These are phyloP conservation scores for Penicillium griseofulvum DNA, from an alignment of 2,329 filamentous ascomycete species.

Conservation along the genomic window DNA sequence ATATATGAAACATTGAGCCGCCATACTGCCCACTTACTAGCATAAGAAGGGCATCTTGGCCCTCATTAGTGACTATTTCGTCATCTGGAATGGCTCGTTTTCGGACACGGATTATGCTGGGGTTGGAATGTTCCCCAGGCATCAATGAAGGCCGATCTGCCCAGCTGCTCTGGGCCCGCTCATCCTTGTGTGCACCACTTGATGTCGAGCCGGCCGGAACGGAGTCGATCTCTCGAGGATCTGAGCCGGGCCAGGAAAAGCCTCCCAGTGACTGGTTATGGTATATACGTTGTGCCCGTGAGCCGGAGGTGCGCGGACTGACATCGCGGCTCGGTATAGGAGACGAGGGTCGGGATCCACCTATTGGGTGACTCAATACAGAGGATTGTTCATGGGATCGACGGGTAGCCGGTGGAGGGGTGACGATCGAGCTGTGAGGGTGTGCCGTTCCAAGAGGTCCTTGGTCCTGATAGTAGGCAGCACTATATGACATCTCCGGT, in stretches of 20 bases:
- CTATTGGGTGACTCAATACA: constrained; percentile 10
- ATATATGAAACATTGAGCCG: background rate
- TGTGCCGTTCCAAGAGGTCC: constrained; percentile 25
- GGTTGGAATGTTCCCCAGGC: constrained; percentile 30
- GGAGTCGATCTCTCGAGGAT: constrained; percentile 22
- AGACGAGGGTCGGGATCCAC: constrained; percentile 12
- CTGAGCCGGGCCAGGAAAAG: constrained; percentile 19
- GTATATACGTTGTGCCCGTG: constrained; percentile 22
- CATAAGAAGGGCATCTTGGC: constrained; percentile 46
- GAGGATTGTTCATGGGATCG: constrained; percentile 21
- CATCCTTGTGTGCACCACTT: constrained; percentile 31
- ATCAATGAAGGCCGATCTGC: constrained; percentile 37
- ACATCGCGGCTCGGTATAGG: constrained; percentile 16
- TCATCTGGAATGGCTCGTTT: constrained; percentile 30
- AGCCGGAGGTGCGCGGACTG: constrained; percentile 25
- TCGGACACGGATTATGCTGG: constrained; percentile 23
- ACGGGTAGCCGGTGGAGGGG: constrained; percentile 20
- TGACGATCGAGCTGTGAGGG: constrained; percentile 18
- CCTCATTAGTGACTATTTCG: constrained; percentile 25
- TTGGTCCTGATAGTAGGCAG: constrained; percentile 34
- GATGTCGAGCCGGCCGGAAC: constrained; percentile 27
- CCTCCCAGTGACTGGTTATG: constrained; percentile 14
- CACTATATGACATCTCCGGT: constrained; percentile 38
- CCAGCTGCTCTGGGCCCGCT: constrained; percentile 31
- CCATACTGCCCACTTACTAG: constrained; percentile 31